Conservation (phyloP, 225 moss, liverwort and hornwort species). For the Polytrichum commune region DNA sequence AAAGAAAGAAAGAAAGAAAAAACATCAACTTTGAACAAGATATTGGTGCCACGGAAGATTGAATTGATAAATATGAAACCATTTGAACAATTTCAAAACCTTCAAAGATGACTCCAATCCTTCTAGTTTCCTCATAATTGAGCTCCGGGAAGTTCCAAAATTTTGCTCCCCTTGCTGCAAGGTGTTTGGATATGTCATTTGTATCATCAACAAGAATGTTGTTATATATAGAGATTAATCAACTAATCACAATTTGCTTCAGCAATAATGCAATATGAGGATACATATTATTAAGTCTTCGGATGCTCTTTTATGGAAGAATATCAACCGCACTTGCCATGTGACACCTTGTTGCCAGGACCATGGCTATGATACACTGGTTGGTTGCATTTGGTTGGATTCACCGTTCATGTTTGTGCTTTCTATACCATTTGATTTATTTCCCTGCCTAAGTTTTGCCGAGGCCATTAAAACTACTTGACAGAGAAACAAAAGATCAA, state of each 20-base stretch:
- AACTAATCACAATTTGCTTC: too few relatives aligned
- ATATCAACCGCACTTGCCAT: slow-evolving; percentile 1
- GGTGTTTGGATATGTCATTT: slow-evolving; percentile 26
- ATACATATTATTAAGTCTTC: not conserved
- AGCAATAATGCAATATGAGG: too few relatives aligned
- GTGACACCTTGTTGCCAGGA: slow-evolving; percentile 32
- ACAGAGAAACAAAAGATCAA: not conserved
- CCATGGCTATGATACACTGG: slow-evolving; percentile 37
- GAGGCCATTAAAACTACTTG: slow-evolving; percentile 55
- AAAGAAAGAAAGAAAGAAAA: too few relatives aligned
- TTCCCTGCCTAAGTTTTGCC: slow-evolving; percentile 35
- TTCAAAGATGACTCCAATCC: slow-evolving; percentile 53
- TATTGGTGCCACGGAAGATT: not conserved
- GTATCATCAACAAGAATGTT: not conserved
- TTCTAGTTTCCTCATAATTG: slow-evolving; percentile 44
- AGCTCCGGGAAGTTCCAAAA: slow-evolving; percentile 11
- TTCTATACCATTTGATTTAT: slow-evolving; percentile 10
- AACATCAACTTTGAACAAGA: not conserved
- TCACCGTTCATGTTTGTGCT: slow-evolving; percentile 24
- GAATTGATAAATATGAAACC: not conserved
- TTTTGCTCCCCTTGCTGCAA: slow-evolving; percentile 5
- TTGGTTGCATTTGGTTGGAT: slow-evolving; percentile 20
- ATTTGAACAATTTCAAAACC: slow-evolving; percentile 9
- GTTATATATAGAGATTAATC: not conserved
- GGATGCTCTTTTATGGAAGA: not conserved